phyloP scores from a whole-genome alignment of 768 basidiomycete species.

The Hirschioporus abietinus region DNA sequence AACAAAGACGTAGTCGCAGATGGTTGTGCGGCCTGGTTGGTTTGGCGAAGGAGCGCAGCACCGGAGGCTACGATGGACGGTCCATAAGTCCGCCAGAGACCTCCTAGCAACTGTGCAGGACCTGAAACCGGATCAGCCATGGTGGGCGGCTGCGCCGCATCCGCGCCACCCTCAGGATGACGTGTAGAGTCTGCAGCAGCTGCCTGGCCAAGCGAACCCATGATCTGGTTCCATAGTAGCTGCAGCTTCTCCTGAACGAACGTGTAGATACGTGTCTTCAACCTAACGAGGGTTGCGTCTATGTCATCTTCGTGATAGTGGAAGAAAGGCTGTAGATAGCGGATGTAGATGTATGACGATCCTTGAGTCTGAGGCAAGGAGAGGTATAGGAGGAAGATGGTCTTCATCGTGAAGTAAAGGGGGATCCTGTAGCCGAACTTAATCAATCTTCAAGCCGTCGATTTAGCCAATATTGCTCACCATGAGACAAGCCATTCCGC shows the following conservation, averaged over 20 bases:
- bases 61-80: slow-evolving; percentile 67
- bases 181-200: slow-evolving; percentile 1
- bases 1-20: slow-evolving; percentile 12
- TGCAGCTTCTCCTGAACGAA: slow-evolving; percentile 63
- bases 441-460: slow-evolving; percentile 7
- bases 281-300: slow-evolving; percentile 68
- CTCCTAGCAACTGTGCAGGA: slow-evolving; percentile 58
- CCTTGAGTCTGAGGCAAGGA: slow-evolving; percentile 88
- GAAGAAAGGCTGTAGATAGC: slow-evolving; percentile 81
- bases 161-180: slow-evolving; percentile 5
- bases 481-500: slow-evolving; percentile 87
- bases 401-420: slow-evolving; percentile 80
- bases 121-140: slow-evolving; percentile 52
- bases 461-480: slow-evolving; percentile 36
- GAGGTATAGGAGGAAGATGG: slow-evolving; percentile 81
- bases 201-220: slow-evolving; percentile 40
- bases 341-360: slow-evolving; percentile 76
- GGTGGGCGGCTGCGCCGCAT: slow-evolving; percentile 32
- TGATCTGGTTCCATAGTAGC: slow-evolving; percentile 60
- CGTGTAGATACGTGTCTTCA: slow-evolving; percentile 51
- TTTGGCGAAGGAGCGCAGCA: slow-evolving; percentile 53
- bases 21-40: slow-evolving; percentile 34
- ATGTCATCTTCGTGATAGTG: slow-evolving; percentile 78
- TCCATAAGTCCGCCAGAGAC: slow-evolving; percentile 76
- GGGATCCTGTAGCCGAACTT: slow-evolving; percentile 59